These are phyloP conservation scores for Dactylellina leptospora DNA, from an alignment of 2,329 filamentous ascomycete species.

Conservation along the genomic window DNA sequence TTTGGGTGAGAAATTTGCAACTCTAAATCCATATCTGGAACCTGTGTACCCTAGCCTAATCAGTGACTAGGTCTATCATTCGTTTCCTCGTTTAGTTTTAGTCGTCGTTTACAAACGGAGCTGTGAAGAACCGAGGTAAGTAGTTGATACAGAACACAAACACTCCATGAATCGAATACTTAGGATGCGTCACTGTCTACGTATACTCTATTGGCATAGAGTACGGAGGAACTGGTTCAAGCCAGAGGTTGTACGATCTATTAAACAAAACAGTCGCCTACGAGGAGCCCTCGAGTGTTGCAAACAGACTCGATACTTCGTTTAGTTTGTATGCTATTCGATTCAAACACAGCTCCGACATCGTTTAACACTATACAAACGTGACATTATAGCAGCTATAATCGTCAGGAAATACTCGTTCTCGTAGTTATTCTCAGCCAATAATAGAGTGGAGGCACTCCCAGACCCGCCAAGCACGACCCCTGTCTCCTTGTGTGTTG, in stretches of 20 bases:
- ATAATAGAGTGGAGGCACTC: conserved; percentile 2
- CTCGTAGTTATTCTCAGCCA: background rate
- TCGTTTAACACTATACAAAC: background rate
- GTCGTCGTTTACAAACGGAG: conserved; percentile 7
- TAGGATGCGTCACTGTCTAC: background rate
- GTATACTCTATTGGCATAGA: background rate
- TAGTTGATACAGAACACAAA: conserved; percentile 5
- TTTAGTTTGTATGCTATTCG: background rate
- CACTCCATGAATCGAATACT: background rate
- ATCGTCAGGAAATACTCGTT: background rate
- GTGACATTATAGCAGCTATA: background rate
- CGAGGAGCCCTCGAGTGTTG: background rate
- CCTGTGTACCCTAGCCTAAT: no score
- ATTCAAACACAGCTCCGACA: conserved; percentile 2
- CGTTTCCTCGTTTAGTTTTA: conserved; percentile 5
- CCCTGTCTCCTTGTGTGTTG: conserved; percentile 4
- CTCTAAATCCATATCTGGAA: no score
- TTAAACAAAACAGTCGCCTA: background rate
- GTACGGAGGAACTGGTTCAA: background rate
- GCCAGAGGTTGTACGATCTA: background rate
- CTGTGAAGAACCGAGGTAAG: background rate
- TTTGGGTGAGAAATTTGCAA: no score
- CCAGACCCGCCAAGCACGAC: background rate
- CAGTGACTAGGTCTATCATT: no score
- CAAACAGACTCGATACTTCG: background rate